Evolutionary conservation across 805 yeast genomes (phyloP).

Genomic region (Ascoidea tarda): DNA sequence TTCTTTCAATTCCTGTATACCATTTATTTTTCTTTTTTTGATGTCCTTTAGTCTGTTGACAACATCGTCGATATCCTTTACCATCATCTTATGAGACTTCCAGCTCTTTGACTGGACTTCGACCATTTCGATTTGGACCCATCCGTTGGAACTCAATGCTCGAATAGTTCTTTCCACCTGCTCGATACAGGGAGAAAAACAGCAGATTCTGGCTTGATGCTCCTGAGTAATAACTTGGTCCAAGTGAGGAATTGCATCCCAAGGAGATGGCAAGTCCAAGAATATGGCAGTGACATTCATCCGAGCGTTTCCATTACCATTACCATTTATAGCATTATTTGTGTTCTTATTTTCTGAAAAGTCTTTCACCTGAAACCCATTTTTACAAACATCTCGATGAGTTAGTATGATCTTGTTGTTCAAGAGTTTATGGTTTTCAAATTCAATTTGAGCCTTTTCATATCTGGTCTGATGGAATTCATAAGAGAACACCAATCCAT

Average conservation of each 20-base stretch:
- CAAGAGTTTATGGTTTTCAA: constrained; percentile 53
- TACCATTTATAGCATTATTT: not conserved
- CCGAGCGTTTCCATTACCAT: not conserved
- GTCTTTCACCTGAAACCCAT: constrained; percentile 54
- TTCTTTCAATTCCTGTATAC: constrained; percentile 24
- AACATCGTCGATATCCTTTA: constrained; percentile 67
- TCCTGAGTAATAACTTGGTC: constrained; percentile 37
- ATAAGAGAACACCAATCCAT: constrained; percentile 63
- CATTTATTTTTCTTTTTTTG: constrained; percentile 53
- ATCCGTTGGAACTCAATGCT: constrained; percentile 59
- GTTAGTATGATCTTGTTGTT: constrained; percentile 46
- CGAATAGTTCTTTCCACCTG: constrained; percentile 84
- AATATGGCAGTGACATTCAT: constrained; percentile 66
- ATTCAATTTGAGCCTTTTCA: constrained; percentile 65
- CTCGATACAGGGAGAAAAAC: constrained; percentile 96
- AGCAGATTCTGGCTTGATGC: constrained; percentile 61
- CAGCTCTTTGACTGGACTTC: constrained; percentile 75
- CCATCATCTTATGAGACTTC: constrained; percentile 88
- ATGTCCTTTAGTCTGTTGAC: constrained; percentile 69
- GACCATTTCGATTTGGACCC: constrained; percentile 84
- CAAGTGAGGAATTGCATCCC: constrained; percentile 84
- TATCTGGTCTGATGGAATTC: constrained; percentile 86
- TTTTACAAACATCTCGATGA: constrained; percentile 84
- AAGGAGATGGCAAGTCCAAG: constrained; percentile 90
- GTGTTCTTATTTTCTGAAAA: constrained; percentile 9